Conservation (phyloP, 345 rosid species). For the Salix koriyanagi region DNA sequence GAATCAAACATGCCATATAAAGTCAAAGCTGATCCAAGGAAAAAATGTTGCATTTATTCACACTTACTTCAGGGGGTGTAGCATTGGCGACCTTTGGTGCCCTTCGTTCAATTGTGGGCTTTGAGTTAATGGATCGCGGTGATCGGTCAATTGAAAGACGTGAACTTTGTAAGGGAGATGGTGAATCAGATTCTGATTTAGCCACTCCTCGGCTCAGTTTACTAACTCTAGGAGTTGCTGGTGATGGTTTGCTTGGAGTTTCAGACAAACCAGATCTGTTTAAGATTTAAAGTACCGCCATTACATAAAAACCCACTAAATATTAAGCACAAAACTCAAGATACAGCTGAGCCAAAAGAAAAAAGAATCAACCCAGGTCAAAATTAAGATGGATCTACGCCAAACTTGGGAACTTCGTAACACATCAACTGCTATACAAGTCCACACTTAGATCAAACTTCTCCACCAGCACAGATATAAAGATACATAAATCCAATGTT, state of each 20-base stretch:
- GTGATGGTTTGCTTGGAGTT: conserved; percentile 62
- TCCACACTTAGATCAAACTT: conserved; percentile 5
- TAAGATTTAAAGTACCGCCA: conserved; percentile 16
- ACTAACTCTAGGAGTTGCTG: conserved; percentile 65
- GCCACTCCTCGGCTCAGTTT: conserved; percentile 45
- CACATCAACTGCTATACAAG: not conserved
- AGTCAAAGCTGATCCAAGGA: not conserved
- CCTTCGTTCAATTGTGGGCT: conserved; percentile 61
- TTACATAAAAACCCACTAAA: conserved; percentile 9
- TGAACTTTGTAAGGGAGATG: conserved; percentile 50
- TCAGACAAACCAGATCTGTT: conserved; percentile 70
- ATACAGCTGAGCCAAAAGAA: not conserved
- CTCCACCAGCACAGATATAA: not conserved
- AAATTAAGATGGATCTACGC: conserved; percentile 19
- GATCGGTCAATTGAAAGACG: conserved; percentile 73
- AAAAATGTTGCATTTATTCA: not conserved
- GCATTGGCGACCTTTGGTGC: conserved; percentile 45
- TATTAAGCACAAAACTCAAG: conserved; percentile 10
- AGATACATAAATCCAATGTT: not conserved
- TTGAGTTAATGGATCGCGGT: conserved; percentile 56
- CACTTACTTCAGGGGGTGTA: conserved; percentile 69
- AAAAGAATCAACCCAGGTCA: not conserved
- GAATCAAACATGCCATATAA: conserved; percentile 1
- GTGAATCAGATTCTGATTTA: conserved; percentile 60
- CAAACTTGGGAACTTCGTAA: conserved; percentile 4